These are phyloP conservation scores for Melampsora larici-populina DNA, from an alignment of 1,284 basidiomycete genomes.

Conservation along the genomic window DNA sequence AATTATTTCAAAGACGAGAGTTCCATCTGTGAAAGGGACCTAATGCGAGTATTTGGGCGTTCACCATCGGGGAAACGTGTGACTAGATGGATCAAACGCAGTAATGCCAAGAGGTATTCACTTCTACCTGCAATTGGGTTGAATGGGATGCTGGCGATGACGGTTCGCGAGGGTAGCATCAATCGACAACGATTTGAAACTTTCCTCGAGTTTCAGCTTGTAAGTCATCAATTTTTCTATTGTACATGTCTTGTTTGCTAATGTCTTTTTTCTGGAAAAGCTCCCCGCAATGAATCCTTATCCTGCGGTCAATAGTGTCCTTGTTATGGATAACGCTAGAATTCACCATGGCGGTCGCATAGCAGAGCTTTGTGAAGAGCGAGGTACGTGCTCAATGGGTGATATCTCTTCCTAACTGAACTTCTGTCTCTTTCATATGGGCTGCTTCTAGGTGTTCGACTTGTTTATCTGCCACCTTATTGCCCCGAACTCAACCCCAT, in stretches of 20 bases:
- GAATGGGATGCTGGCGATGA: not conserved
- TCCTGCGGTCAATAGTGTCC: not conserved
- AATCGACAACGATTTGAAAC: not conserved
- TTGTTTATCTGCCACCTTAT: constrained; percentile 19
- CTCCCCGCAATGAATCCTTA: constrained; percentile 17
- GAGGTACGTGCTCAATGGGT: not conserved
- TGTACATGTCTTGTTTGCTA: not conserved
- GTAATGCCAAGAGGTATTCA: not conserved
- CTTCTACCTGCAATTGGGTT: constrained; percentile 1
- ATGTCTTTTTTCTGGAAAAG: not conserved
- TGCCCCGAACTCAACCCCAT: constrained; percentile 22
- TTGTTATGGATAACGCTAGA: no score
- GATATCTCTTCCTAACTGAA: not conserved
- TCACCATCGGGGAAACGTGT: not conserved
- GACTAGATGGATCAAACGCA: not conserved
- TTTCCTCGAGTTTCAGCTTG: constrained; percentile 14
- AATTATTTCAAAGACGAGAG: not conserved
- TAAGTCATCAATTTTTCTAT: not conserved
- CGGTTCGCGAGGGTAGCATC: not conserved
- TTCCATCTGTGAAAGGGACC: not conserved
- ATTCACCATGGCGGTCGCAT: no score
- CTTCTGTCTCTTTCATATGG: not conserved
- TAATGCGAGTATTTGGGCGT: not conserved
- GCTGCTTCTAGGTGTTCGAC: not conserved
- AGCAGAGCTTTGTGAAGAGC: no score